Conservation (phyloP, 78 protist species). For the Mantamonas sphyraenae region DNA sequence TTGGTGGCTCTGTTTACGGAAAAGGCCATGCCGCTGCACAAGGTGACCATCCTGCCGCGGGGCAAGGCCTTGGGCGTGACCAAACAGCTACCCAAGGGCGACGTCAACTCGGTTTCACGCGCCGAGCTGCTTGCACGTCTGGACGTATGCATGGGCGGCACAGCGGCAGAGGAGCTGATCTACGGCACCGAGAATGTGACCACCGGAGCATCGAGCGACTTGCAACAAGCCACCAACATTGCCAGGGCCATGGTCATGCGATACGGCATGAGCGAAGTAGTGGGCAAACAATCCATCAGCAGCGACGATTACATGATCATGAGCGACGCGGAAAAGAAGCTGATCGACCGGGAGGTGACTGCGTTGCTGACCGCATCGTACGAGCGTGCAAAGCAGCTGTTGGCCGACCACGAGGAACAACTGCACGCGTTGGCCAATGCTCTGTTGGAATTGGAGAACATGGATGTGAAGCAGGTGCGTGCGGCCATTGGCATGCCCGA, state of each 20-base stretch:
- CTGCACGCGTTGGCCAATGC: constrained; percentile 59
- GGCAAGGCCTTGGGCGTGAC: constrained; percentile 6
- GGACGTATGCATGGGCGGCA: constrained; percentile 82
- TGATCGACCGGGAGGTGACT: constrained; percentile 47
- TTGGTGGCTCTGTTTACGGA: constrained; percentile 66
- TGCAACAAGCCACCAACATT: constrained; percentile 36
- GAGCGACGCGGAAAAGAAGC: constrained; percentile 14
- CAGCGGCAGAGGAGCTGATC: constrained; percentile 84
- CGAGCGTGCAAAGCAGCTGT: constrained; percentile 25
- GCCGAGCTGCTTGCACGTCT: constrained; percentile 58
- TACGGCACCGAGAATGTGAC: constrained; percentile 68
- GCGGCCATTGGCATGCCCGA: constrained; percentile 31
- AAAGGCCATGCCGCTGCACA: constrained; percentile 76
- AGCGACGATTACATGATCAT: constrained; percentile 21
- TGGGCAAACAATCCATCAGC: constrained; percentile 30
- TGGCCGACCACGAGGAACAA: constrained; percentile 29
- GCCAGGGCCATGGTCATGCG: constrained; percentile 61
- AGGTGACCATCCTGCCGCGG: constrained; percentile 85
- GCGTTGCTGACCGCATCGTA: constrained; percentile 32
- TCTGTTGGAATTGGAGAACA: constrained; percentile 60
- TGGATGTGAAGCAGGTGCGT: constrained; percentile 44
- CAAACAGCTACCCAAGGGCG: constrained; percentile 51
- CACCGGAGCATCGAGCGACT: constrained; percentile 38
- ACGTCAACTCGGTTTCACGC: constrained; percentile 24
- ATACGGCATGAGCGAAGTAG: constrained; percentile 56